Evolutionary conservation across 2,329 filamentous ascomycete species (phyloP), one percentile per base, ranked within the genome.

Genomic region (Emmonsiellopsis sp.): DNA sequence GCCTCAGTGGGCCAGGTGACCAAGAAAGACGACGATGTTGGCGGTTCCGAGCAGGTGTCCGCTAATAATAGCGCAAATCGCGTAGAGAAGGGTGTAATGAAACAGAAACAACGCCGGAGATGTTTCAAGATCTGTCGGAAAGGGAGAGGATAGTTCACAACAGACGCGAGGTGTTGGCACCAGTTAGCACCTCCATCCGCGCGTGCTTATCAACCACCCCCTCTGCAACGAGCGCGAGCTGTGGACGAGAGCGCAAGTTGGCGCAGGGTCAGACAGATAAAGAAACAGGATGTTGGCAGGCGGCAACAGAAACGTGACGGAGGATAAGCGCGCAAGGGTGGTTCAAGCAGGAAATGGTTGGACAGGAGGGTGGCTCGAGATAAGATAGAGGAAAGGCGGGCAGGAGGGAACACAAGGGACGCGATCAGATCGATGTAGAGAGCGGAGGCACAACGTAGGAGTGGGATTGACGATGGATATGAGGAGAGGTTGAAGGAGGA

Each of bases 121-220:
- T 27, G 47, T 49, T 40, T 49, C 47, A 40, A 31, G 21, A 13
- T 33, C 13, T 14, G 13, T 36, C 7, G n/a, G 9, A n/a, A 49
- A 39, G 14, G 39, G 13, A 10, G 27, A 32, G 27, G 31, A 49
- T 34, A 43, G 49, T 46, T 51, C 49, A 51, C 39, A 43, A 36
- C 37, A 51, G 27, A 43, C 39, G 27, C 39, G 44, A 54, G 55
- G 52, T 56, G 58, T 57, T 52, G 49, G 48, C 58, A 33, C 32
- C 45, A 13, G 54, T 57, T 50, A 52, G 27, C 51, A 44, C 47
- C 57, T 58, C 59, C 56, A 57, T 57, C 46, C 50, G 42, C 42
- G 49, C 39, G 32, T 21, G 17, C 7, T 13, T 36, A 34, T 36
- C 33, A 14, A 36, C n/a, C 34, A 37, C 40, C 14, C 33, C 39